Percentiles rank a stretch among this genome's conserved stretches.
Evolutionary conservation across 1,284 basidiomycete genomes (phyloP).

Genomic region (Ganoderma multipileum): DNA sequence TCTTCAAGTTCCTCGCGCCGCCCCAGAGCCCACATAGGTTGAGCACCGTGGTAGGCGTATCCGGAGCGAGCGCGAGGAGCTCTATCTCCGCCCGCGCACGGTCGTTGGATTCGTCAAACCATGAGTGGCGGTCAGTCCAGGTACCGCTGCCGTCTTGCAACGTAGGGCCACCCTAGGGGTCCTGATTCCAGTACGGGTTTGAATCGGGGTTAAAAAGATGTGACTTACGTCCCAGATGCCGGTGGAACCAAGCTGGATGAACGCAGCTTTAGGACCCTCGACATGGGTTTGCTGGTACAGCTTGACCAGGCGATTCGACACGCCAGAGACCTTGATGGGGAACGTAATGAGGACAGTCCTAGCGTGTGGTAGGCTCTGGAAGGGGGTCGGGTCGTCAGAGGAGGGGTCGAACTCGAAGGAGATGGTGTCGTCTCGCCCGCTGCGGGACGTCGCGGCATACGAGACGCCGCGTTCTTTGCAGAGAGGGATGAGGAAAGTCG

Average conservation of each 20-base stretch:
- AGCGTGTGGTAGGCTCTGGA: conserved; percentile 58
- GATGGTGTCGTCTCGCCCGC: conserved; percentile 53
- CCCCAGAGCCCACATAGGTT: conserved; percentile 73
- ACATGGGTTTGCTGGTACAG: conserved; percentile 44
- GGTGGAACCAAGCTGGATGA: conserved; percentile 68
- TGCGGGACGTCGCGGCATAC: conserved; percentile 63
- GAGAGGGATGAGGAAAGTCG: conserved; percentile 65
- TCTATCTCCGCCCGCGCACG: conserved; percentile 61
- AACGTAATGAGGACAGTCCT: conserved; percentile 69
- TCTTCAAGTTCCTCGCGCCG: conserved; percentile 51
- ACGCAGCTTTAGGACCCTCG: conserved; percentile 39
- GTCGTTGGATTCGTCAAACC: conserved; percentile 46
- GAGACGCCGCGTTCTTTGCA: conserved; percentile 49
- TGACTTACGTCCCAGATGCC: conserved; percentile 66
- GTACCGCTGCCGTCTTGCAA: conserved; percentile 16
- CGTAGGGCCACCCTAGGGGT: conserved; percentile 25
- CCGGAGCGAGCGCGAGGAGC: conserved; percentile 53
- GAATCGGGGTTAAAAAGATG: not conserved
- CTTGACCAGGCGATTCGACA: conserved; percentile 45
- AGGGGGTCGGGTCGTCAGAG: conserved; percentile 49
- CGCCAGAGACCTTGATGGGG: conserved; percentile 56
- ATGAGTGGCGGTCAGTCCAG: conserved; percentile 59
- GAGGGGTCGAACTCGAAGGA: conserved; percentile 55
- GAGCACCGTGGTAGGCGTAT: conserved; percentile 57
- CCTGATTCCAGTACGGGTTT: no score